Evolutionary conservation across 257 asterid genomes (phyloP), one percentile per base, ranked within the genome.

Genomic region (Echites panduratus): DNA sequence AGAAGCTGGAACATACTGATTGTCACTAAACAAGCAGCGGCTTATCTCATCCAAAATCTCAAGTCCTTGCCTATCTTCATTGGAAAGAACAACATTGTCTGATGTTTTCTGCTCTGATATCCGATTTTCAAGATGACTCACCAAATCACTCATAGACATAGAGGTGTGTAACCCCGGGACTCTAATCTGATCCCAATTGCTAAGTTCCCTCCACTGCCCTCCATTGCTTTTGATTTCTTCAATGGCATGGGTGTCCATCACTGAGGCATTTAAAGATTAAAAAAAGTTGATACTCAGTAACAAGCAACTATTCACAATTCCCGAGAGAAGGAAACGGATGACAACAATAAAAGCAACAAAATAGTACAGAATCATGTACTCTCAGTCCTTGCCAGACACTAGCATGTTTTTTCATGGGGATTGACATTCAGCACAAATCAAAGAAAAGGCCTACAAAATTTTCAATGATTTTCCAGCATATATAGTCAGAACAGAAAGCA

Each of bases 91-190:
- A 0, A 89, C 83, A 43, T 80, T 76, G 66, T 73, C 73, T 2
- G 93, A 78, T 17, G 90, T 59, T 26, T 85, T 88, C 76, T 92
- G 96, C 81, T 85, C 97, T 11, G 97, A 90, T 59, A 92, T 71
- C 65, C 96, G 89, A 49, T 71, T 82, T 65, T 95, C 99, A n/a
- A 95, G 90, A 79, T 95, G 97, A 79, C 82, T 90, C 56, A 95
- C 97, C 29, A 95, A 70, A 73, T 95, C 98, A 56, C 85, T 87
- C 97, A 95, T 95, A 1, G 99, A 95, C 98, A 95, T 90, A 4
- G 98, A 92, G 19, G 85, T 70, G 27, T 77, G 92, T 66, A 92
- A 78, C 17, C 97, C 96, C 0, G 97, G 98, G 1, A 87, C 98
- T 76, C 68, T 85, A 70, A 91, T 82, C 82, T 87, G 95, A 70